Evolutionary conservation across 495 filamentous ascomycete species (phyloP).

Genomic region (Penicillium paxilli): DNA sequence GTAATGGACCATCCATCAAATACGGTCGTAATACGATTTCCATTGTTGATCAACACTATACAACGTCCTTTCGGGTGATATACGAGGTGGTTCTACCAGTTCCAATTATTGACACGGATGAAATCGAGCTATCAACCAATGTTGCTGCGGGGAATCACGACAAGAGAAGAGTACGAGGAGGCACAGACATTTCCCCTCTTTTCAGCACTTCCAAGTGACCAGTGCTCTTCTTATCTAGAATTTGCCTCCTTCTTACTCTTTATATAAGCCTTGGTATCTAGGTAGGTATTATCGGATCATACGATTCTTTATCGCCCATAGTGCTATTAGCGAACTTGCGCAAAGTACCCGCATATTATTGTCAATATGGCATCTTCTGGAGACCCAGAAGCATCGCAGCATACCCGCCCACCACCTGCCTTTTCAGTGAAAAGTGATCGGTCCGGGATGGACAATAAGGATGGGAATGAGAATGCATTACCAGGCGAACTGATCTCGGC

Average conservation of each 20-base stretch:
- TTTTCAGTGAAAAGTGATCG: background rate
- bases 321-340: no score
- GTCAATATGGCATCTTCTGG: background rate
- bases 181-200: background rate
- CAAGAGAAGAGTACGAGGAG: no score
- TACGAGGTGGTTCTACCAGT: background rate
- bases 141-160: background rate
- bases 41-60: background rate
- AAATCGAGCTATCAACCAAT: background rate
- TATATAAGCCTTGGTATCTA: no score
- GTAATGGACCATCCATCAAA: no score
- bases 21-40: background rate
- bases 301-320: no score
- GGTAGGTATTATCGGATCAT: no score
- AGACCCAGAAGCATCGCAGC: background rate
- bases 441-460: background rate
- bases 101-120: background rate
- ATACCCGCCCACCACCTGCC: background rate
- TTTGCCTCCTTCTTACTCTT: no score
- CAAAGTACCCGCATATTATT: no score
- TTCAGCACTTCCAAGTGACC: background rate
- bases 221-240: background rate
- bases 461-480: conserved; percentile 13
- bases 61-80: background rate
- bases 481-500: conserved; percentile 20